Evolutionary conservation across 768 basidiomycete genomes (phyloP), one percentile per base, ranked within the genome.

Genomic region (Mycena filopes): DNA sequence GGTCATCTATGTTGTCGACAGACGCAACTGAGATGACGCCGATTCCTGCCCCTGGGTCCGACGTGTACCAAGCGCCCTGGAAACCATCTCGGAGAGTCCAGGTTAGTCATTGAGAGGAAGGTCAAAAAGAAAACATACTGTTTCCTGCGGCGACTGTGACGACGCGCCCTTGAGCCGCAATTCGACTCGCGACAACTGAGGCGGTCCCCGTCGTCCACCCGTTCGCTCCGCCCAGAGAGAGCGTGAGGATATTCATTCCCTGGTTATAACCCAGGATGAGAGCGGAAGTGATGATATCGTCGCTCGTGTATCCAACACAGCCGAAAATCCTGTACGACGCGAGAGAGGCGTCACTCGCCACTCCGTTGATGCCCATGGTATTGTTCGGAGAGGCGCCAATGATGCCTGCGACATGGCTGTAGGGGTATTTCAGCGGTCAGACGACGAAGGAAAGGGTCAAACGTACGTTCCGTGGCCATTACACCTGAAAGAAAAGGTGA

Each of bases 91-190:
- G 6, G 25, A 13, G 43, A 2, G 13, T 16, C 11, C 20, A 31
- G 43, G 29, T 49, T 36, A 47, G 43, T 41, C 21, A 20, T 23
- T 12, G 13, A 6, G 15, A 45, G 33, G 18, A 11, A 59, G 11
- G 41, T n/a, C n/a, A 49, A 42, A n/a, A 3, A 31, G 21, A 33
- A 38, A 11, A 25, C 29, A 18, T 21, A 42, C 33, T 36, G 46
- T 82, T 82, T 40, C 86, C 86, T 2, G 84, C 83, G n/a, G 84
- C 79, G 20, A 83, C 79, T 8, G 79, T 81, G 40, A 88, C 81
- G 45, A 86, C 77, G 61, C 79, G 81, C 5, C 87, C 86, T 26
- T 73, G 72, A 8, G 73, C 72, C 3, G 82, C 80, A 28, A 88
- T 78, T 20, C 84, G 72, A 61, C 78, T 80, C 1, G 85, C 82